These are phyloP conservation scores for Aspergillus heteromorphus DNA, from an alignment of 495 filamentous ascomycete species.

Conservation along the genomic window DNA sequence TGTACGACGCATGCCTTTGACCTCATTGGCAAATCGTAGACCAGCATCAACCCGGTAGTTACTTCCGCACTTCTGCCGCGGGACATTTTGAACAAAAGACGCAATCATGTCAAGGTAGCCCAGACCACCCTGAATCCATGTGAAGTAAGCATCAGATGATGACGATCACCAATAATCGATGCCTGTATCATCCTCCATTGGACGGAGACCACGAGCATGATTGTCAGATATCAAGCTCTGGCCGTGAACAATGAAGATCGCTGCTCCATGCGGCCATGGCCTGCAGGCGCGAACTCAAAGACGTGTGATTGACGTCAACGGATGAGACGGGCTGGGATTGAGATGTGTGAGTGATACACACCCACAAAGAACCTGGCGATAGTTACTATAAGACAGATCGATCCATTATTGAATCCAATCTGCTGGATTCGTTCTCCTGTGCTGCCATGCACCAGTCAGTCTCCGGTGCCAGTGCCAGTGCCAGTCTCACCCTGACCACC, in stretches of 20 bases:
- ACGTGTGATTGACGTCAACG: constrained; percentile 29
- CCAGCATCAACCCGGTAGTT: background rate
- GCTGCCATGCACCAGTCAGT: no score
- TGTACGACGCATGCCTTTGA: background rate
- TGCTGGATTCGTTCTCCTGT: background rate
- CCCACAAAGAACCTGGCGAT: background rate
- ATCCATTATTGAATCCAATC: background rate
- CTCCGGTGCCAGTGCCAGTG: no score
- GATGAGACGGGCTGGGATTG: background rate
- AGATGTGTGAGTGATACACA: no score
- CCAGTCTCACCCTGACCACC: no score
- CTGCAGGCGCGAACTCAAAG: no score
- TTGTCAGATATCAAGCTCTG: background rate
- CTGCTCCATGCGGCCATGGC: background rate
- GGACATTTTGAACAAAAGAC: background rate
- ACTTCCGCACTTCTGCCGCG: background rate
- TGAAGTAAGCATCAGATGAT: background rate
- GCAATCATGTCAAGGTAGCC: background rate
- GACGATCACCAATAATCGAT: background rate
- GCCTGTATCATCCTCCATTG: background rate
- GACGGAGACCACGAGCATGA: background rate
- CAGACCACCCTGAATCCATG: background rate
- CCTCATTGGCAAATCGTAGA: background rate
- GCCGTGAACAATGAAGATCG: background rate
- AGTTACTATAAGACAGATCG: constrained; percentile 1